A percentile compares a stretch with the other conserved stretches of the same genome.
phyloP scores from a whole-genome alignment of 352 stramenopile species.

The Pythium sukuiense region DNA sequence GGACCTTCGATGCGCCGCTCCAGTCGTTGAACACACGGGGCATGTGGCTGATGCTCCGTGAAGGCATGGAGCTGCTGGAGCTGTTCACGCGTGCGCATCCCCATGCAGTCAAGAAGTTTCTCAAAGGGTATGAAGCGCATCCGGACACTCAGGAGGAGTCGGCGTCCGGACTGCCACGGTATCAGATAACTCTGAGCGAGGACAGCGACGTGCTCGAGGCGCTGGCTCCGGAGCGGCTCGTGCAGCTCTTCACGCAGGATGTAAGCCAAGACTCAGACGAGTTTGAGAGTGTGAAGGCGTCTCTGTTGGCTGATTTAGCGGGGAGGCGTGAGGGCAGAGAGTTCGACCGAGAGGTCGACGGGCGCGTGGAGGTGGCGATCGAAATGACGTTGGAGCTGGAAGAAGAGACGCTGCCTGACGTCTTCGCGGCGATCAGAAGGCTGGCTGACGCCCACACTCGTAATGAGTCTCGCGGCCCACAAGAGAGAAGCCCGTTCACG shows the following conservation, averaged over 20 bases:
- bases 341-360: background rate
- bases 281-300: background rate
- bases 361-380: background rate
- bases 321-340: background rate
- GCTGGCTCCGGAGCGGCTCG: background rate
- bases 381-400: background rate
- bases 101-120: background rate
- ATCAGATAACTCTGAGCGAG: background rate
- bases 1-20: too few relatives aligned
- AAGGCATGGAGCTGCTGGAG: conserved; percentile 2
- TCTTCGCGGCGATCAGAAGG: background rate
- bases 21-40: too few relatives aligned
- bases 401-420: too few relatives aligned
- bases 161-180: background rate
- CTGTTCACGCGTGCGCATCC: background rate
- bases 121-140: background rate
- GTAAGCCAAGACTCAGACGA: background rate
- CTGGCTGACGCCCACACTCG: too few relatives aligned
- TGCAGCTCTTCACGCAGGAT: background rate
- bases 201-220: background rate
- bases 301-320: too few relatives aligned
- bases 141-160: background rate
- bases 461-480: too few relatives aligned
- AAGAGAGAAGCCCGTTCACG: too few relatives aligned
- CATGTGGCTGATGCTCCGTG: background rate